Evolutionary conservation across 352 stramenopile species (phyloP).

Genomic region (Globisporangium carolinianum): DNA sequence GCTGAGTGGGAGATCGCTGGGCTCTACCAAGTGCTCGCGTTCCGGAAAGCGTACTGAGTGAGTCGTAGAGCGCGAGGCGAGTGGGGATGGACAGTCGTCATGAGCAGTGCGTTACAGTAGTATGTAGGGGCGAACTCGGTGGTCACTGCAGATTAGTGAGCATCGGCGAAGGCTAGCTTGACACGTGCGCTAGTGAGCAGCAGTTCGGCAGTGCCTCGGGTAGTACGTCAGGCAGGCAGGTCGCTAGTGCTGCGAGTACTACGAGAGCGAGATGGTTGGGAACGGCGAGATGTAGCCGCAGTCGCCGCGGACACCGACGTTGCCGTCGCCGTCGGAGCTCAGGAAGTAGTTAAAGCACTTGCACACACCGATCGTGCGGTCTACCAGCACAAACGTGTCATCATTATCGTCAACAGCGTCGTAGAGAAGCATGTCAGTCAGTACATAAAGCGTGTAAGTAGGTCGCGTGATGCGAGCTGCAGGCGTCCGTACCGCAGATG

Average conservation of each 20-base stretch:
- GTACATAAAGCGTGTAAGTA: not conserved
- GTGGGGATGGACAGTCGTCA: too few relatives aligned
- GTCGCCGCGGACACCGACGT: slow-evolving; percentile 79
- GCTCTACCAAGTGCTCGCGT: slow-evolving; percentile 80
- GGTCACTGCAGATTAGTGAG: too few relatives aligned
- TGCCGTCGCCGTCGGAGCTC: slow-evolving; percentile 67
- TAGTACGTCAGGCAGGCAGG: too few relatives aligned
- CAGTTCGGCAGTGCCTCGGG: too few relatives aligned
- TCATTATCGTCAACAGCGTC: too few relatives aligned
- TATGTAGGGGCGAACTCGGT: too few relatives aligned
- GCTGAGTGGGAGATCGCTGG: slow-evolving; percentile 84
- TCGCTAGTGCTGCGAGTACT: not conserved
- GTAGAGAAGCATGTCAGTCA: not conserved
- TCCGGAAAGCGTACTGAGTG: slow-evolving; percentile 74
- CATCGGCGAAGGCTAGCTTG: too few relatives aligned
- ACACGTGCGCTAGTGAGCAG: too few relatives aligned
- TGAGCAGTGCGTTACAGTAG: too few relatives aligned
- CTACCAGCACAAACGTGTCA: slow-evolving; percentile 12
- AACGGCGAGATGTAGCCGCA: slow-evolving; percentile 85
- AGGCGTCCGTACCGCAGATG: slow-evolving; percentile 43
- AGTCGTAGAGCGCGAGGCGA: not conserved
- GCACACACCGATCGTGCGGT: slow-evolving; percentile 56
- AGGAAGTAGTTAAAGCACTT: slow-evolving; percentile 71
- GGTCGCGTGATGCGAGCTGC: not conserved
- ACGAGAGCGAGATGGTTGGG: slow-evolving; percentile 33